Evolutionary conservation across 2,329 filamentous ascomycete species (phyloP), one percentile per base, ranked within the genome.

Genomic region (Botrytis aclada): DNA sequence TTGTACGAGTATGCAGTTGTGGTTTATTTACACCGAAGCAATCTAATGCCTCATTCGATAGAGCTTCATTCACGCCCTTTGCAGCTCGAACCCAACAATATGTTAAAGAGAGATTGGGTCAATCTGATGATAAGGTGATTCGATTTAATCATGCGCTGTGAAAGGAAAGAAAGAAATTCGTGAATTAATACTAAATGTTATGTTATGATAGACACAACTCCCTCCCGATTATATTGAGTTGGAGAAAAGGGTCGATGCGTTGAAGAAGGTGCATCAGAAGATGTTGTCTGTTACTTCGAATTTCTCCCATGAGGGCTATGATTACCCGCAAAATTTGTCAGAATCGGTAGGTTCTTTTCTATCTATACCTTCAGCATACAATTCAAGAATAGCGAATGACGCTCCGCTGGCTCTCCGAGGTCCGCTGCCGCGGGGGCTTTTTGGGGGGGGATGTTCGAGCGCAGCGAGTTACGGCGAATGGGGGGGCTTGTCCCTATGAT

Each of bases 221-320:
- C 96, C 96, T 63, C 92, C 95, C 78, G 96, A 98, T 84, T 99
- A 99, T 84, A 93, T 98, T 82, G 95, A 98, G 84, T 92, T 99
- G 75, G 96, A 99, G 89, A 98, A 98, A 89, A 92, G 95, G 77
- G 94, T 98, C 80, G 96, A 99, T 89, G 96, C 96, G 74, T 87
- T 99, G 82, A 98, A 97, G 87, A 90, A 93, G 81, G 96, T 97
- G 74, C 96, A 99, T 84, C 94, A 97, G 85, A 97, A 97, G 87
- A 93, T 99, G 87, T 90, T 99, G 76, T 90, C 94, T 78, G 96
- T 98, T 82, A 99, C 96, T 6, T 95, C 93, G 77, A 94, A 98
- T 87, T 99, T 97, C 86, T 90, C 93, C 69, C 94, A 96, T 84
- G 96, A 92, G 84, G 85, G 89, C 77, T 92, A 92, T 83, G 96